Evolutionary conservation across 805 yeast genomes (phyloP).

Genomic region (Saccharomyces jurei): DNA sequence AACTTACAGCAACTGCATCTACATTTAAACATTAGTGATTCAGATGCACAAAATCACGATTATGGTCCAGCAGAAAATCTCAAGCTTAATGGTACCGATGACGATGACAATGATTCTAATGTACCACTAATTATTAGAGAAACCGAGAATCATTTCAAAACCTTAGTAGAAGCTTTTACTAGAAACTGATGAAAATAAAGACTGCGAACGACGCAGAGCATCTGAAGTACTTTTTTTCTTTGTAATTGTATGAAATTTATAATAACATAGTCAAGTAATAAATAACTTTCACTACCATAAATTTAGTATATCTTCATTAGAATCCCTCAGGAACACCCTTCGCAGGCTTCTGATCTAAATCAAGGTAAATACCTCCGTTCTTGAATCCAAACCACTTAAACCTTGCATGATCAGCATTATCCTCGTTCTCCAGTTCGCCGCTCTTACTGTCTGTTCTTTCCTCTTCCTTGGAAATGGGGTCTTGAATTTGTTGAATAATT

Average conservation of each 20-base stretch:
- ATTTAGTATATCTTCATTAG: conserved; percentile 24
- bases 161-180: conserved; percentile 27
- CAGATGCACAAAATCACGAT: conserved; percentile 1
- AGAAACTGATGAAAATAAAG: conserved; percentile 7
- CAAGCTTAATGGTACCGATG: background rate
- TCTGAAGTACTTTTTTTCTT: background rate
- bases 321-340: conserved; percentile 87
- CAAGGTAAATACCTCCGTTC: conserved; percentile 41
- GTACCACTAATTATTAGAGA: conserved; percentile 22
- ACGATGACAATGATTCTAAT: conserved; percentile 2
- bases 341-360: conserved; percentile 48
- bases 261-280: background rate
- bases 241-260: background rate
- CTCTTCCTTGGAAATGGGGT: conserved; percentile 31
- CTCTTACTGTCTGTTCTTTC: background rate
- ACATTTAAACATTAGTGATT: conserved; percentile 8
- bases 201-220: background rate
- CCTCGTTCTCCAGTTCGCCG: conserved; percentile 35
- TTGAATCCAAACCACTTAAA: conserved; percentile 42
- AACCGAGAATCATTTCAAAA: conserved; percentile 24
- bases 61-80: background rate
- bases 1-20: conserved; percentile 19
- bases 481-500: conserved; percentile 49
- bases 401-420: conserved; percentile 23
- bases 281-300: background rate